Evolutionary conservation across 345 rosid species (phyloP).

Genomic region (Salix exigua): DNA sequence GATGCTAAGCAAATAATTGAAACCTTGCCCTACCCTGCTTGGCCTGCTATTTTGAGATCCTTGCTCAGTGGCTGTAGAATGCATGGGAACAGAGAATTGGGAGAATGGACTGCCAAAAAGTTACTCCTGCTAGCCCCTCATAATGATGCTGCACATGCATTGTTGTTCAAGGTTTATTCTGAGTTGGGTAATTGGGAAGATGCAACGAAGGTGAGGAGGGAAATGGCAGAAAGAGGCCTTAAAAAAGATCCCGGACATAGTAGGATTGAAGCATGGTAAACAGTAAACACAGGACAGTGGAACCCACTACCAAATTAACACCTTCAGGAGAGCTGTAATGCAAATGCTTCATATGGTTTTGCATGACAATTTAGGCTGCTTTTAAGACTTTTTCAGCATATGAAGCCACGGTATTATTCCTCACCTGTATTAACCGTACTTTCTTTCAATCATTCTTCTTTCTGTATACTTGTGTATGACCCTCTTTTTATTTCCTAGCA

Average conservation of each 20-base stretch:
- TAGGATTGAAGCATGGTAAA: constrained; percentile 21
- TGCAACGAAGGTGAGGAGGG: constrained; percentile 22
- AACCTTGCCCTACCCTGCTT: constrained; percentile 34
- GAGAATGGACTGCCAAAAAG: constrained; percentile 39
- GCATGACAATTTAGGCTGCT: background rate
- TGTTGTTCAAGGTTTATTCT: constrained; percentile 33
- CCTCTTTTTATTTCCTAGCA: background rate
- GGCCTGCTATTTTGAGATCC: constrained; percentile 41
- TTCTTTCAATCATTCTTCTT: background rate
- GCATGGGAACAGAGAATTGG: constrained; percentile 34
- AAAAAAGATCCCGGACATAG: constrained; percentile 31
- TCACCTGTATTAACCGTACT: background rate
- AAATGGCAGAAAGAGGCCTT: constrained; percentile 15
- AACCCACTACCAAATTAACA: background rate
- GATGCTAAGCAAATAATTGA: constrained; percentile 35
- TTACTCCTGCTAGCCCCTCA: constrained; percentile 30
- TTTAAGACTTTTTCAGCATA: background rate
- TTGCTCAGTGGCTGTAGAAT: constrained; percentile 42
- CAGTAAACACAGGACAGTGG: background rate
- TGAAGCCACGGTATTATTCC: background rate
- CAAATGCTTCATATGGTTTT: background rate
- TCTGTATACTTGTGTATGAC: background rate
- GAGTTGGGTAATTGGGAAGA: constrained; percentile 40
- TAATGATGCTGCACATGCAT: constrained; percentile 29
- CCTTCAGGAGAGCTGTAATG: background rate